A percentile compares a stretch with the other conserved stretches of the same genome.
These are phyloP conservation scores for Termitomyces eurrhizus DNA, from an alignment of 768 basidiomycete genomes.

Conservation along the genomic window DNA sequence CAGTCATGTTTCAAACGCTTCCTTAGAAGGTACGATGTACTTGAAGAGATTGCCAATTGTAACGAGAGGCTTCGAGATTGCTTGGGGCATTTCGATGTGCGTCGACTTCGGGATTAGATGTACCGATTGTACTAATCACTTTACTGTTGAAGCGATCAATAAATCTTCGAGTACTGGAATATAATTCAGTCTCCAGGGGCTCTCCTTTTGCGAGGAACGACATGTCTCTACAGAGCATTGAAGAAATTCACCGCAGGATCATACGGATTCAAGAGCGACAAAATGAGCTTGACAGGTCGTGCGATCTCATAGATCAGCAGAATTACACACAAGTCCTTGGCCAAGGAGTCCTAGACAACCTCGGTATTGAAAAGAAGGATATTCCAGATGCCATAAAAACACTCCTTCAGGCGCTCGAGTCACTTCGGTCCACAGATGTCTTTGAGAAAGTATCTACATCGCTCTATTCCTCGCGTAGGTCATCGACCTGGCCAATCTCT, in stretches of 20 bases:
- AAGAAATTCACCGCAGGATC: too few species aligned
- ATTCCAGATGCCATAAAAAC: constrained; percentile 56
- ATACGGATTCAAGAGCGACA: too few species aligned
- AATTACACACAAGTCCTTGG: too few species aligned
- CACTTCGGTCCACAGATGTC: constrained; percentile 6
- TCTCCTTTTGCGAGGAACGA: not conserved
- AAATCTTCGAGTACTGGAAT: constrained; percentile 5
- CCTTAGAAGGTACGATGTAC: constrained; percentile 66
- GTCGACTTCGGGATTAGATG: not conserved
- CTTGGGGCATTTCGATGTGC: constrained; percentile 50
- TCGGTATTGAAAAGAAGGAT: constrained; percentile 40
- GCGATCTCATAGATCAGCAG: too few species aligned
- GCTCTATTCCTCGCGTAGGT: not conserved
- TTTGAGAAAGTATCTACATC: constrained; percentile 8
- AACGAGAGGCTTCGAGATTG: constrained; percentile 55
- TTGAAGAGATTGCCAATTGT: constrained; percentile 46
- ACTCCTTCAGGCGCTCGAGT: constrained; percentile 44
- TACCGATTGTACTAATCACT: not conserved
- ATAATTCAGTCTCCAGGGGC: not conserved
- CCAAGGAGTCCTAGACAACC: constrained; percentile 36
- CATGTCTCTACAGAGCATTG: constrained; percentile 1
- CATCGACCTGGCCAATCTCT: constrained; percentile 13
- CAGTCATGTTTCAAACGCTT: constrained; percentile 74
- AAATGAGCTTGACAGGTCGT: too few species aligned
- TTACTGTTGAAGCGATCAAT: not conserved